These are phyloP conservation scores for Exsudoporus frostii DNA, from an alignment of 768 basidiomycete species.

Conservation along the genomic window DNA sequence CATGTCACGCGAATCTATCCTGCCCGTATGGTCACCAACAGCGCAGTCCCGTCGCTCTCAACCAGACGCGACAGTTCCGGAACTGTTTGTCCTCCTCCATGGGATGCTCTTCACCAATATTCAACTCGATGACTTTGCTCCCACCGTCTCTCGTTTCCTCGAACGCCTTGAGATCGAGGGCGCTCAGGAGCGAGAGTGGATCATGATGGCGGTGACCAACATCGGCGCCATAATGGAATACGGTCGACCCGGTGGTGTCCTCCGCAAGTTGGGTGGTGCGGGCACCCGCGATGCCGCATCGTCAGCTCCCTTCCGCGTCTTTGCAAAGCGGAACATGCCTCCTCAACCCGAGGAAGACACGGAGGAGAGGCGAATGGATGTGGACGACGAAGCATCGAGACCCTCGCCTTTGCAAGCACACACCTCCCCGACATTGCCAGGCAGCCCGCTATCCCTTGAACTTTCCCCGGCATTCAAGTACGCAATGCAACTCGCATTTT, in stretches of 20 bases:
- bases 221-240: slow-evolving; percentile 84
- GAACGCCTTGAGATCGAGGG: slow-evolving; percentile 84
- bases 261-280: slow-evolving; percentile 58
- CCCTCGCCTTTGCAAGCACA: slow-evolving; percentile 17
- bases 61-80: slow-evolving; percentile 70
- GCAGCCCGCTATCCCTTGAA: slow-evolving; percentile 40
- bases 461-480: slow-evolving; percentile 65
- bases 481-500: slow-evolving; percentile 76
- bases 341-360: slow-evolving; percentile 33
- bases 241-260: slow-evolving; percentile 67
- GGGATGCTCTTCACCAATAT: slow-evolving; percentile 98
- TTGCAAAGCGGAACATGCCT: slow-evolving; percentile 44
- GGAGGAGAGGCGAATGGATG: slow-evolving; percentile 61
- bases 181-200: slow-evolving; percentile 85
- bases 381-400: slow-evolving; percentile 48
- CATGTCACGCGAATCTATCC: slow-evolving; percentile 85
- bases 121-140: slow-evolving; percentile 86
- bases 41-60: slow-evolving; percentile 61
- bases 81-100: slow-evolving; percentile 88
- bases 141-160: slow-evolving; percentile 78
- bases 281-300: slow-evolving; percentile 39
- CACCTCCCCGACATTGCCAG: slow-evolving; percentile 27
- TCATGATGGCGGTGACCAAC: slow-evolving; percentile 92
- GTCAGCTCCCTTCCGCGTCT: slow-evolving; percentile 41
- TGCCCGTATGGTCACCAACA: slow-evolving; percentile 81